These are phyloP conservation scores for Fusarium pseudograminearum DNA, from an alignment of 2,329 filamentous ascomycete species.

Conservation along the genomic window DNA sequence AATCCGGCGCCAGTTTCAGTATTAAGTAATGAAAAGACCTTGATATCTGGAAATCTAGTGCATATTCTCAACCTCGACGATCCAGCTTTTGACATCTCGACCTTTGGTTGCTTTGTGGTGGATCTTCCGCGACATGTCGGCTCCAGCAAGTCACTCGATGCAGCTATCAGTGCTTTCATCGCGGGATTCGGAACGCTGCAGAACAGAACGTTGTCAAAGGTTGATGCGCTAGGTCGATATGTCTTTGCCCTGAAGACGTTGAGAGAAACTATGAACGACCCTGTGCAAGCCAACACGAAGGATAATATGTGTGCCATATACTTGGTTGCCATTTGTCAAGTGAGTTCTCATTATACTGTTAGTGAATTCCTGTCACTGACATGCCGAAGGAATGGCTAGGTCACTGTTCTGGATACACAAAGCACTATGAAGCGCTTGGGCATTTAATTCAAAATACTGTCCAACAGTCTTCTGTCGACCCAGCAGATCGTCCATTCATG, in stretches of 20 bases:
- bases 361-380: fast-evolving
- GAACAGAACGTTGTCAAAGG: neutral
- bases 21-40: slow-evolving; percentile 7
- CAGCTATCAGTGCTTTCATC: neutral
- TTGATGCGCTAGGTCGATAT: slow-evolving; percentile 7
- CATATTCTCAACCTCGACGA: slow-evolving; percentile 7
- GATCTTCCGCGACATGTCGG: slow-evolving; percentile 6
- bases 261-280: slow-evolving; percentile 1
- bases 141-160: slow-evolving; percentile 4
- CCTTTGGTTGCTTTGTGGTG: slow-evolving; percentile 20
- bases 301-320: slow-evolving; percentile 25
- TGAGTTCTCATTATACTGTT: fast-evolving
- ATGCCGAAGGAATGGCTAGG: slow-evolving; percentile 13
- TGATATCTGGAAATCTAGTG: neutral
- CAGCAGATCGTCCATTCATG: neutral
- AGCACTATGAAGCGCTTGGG: slow-evolving; percentile 6
- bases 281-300: neutral
- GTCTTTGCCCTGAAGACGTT: slow-evolving; percentile 2
- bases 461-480: fast-evolving
- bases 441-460: slow-evolving; percentile 1
- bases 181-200: neutral
- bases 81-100: slow-evolving; percentile 11
- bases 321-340: slow-evolving; percentile 15
- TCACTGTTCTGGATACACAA: neutral
- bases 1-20: neutral